Evolutionary conservation across 2,329 filamentous ascomycete genomes (phyloP), one percentile per base, ranked within the genome.

Genomic region (Botrytis hyacinthi): DNA sequence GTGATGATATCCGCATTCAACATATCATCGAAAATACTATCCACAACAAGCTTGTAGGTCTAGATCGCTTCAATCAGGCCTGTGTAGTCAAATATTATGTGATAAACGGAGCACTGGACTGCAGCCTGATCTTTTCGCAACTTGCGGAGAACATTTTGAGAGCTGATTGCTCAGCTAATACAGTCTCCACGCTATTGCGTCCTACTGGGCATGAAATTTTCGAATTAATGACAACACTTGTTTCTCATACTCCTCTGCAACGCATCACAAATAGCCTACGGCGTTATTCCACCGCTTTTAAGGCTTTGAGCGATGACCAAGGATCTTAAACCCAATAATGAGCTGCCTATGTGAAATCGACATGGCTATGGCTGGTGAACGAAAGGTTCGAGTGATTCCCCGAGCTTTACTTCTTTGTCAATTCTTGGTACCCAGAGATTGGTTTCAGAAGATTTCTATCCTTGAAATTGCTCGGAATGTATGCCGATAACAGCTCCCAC

Each of bases 151-250:
- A 92, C 81, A 4, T 88, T 91, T 46, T 83, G 4, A 97, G 85
- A 0, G 90, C 91, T 26, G 88, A 84, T 75, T 93, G 87, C 78
- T 98, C 91, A 7, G 98, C 92, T 29, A 98, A 89, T 16, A 98
- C 87, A 1, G 94, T 97, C 84, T 99, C 96, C n/a, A 95, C 84
- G 59, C 92, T 91, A 84, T 99, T 99, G 86, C 96, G 99, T 26
- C 95, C 96, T 59, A 96, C 96, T 1, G 95, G 94, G 81, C 99
- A 99, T 82, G 91, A 92, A 37, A 92, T 94, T 84, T 98, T 99
- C 67, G 95, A 92, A 83, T 99, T 96, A 72, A 97, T 86, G 65
- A 98, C 85, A 72, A 97, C 92, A 75, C 89, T 89, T 32, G 88
- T 87, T 18, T 16, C 42, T 32, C 20, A 14, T 29, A 32, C 18